Evolutionary conservation across 257 asterid genomes (phyloP).

Genomic region (Handroanthus guayacan): DNA sequence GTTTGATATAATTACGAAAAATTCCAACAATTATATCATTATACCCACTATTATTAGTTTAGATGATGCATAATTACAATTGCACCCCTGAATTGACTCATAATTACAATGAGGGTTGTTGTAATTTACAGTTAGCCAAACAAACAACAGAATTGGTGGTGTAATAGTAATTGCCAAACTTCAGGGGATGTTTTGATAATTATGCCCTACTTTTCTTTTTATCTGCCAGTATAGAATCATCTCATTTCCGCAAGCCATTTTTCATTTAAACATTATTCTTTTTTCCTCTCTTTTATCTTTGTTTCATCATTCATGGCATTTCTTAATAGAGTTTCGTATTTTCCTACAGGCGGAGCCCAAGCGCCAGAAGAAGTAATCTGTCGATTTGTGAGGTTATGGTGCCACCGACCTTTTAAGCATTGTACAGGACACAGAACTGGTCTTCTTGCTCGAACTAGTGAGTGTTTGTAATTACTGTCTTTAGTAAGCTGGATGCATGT

Average conservation of each 20-base stretch:
- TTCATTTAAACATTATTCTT: neutral
- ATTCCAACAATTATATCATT: too few species aligned
- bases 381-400: conserved; percentile 1
- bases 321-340: neutral
- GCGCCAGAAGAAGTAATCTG: conserved; percentile 57
- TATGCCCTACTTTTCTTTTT: too few species aligned
- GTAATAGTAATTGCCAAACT: too few species aligned
- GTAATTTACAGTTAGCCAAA: too few species aligned
- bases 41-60: too few species aligned
- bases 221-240: neutral
- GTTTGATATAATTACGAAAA: too few species aligned
- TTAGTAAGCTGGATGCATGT: conserved; percentile 9
- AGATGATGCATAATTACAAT: too few species aligned
- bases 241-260: neutral
- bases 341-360: conserved; percentile 50
- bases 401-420: conserved; percentile 25
- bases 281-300: neutral
- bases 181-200: too few species aligned
- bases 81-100: too few species aligned
- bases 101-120: too few species aligned
- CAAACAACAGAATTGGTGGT: too few species aligned
- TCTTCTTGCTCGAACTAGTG: conserved; percentile 36
- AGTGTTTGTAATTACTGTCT: conserved; percentile 8
- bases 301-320: neutral
- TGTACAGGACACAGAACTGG: conserved; percentile 44